These are phyloP conservation scores for Colletotrichum echinochloae DNA, from an alignment of 2,329 filamentous ascomycete species.

Conservation along the genomic window DNA sequence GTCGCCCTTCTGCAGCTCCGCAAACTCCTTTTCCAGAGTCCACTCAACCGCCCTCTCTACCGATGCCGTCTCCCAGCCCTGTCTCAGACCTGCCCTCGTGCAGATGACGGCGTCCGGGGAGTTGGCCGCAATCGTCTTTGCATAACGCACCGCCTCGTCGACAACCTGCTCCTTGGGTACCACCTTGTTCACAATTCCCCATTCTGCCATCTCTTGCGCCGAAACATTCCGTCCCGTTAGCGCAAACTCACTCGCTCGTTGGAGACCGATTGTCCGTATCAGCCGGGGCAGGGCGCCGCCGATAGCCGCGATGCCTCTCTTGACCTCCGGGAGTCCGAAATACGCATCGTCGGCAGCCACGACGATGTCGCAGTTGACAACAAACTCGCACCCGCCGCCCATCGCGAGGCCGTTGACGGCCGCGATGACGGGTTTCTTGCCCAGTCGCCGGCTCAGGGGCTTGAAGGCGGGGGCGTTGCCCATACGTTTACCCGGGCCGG, in stretches of 20 bases:
- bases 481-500: slow-evolving; percentile 42
- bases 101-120: slow-evolving; percentile 54
- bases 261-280: slow-evolving; percentile 53
- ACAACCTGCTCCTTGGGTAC: slow-evolving; percentile 38
- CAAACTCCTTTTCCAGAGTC: slow-evolving; percentile 48
- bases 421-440: slow-evolving; percentile 70
- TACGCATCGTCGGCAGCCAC: slow-evolving; percentile 63
- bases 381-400: slow-evolving; percentile 69
- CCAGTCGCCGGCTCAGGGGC: slow-evolving; percentile 52
- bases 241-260: slow-evolving; percentile 45
- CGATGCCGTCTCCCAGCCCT: slow-evolving; percentile 54
- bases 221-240: slow-evolving; percentile 43
- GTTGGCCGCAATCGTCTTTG: slow-evolving; percentile 41
- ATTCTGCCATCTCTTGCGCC: slow-evolving; percentile 43
- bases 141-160: slow-evolving; percentile 41
- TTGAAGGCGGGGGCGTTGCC: slow-evolving; percentile 38
- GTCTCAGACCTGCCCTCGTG: slow-evolving; percentile 53
- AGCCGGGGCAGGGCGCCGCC: slow-evolving; percentile 65
- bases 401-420: slow-evolving; percentile 69
- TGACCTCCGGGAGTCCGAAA: slow-evolving; percentile 66
- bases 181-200: slow-evolving; percentile 44
- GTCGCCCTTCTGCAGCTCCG: slow-evolving; percentile 47
- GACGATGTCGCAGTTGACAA: slow-evolving; percentile 66
- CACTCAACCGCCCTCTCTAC: slow-evolving; percentile 51
- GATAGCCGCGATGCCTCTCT: slow-evolving; percentile 65